These are phyloP conservation scores for Lecanicillium sp. DNA, from an alignment of 2,329 filamentous ascomycete genomes.

Conservation along the genomic window DNA sequence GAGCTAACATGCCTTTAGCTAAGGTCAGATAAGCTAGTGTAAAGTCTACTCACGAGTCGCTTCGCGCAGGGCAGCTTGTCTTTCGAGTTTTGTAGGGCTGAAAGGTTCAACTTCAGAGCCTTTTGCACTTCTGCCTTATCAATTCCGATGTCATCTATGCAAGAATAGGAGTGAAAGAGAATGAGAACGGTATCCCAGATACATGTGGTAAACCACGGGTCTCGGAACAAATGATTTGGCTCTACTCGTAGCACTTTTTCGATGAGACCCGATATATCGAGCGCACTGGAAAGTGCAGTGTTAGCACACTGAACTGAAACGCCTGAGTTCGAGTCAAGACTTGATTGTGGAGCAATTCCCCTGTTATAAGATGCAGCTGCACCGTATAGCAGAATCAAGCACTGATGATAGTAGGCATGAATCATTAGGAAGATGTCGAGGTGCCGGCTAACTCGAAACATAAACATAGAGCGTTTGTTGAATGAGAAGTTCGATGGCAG, in stretches of 20 bases:
- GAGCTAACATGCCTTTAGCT: too few species aligned
- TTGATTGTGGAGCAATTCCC: not conserved
- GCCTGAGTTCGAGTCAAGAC: not conserved
- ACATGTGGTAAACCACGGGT: not conserved
- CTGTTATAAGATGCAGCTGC: not conserved
- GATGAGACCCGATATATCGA: not conserved
- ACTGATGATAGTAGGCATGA: slow-evolving; percentile 3
- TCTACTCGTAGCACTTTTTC: not conserved
- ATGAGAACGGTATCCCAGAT: too few species aligned
- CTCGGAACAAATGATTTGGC: not conserved
- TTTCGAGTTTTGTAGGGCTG: too few species aligned
- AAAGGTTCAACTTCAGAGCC: too few species aligned
- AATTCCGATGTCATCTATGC: too few species aligned
- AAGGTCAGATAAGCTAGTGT: too few species aligned
- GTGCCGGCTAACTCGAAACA: not conserved
- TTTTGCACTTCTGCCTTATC: too few species aligned
- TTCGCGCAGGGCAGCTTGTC: too few species aligned
- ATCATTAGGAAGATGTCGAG: slow-evolving; percentile 3
- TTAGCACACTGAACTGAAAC: not conserved
- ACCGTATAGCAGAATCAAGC: not conserved
- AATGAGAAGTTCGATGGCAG: not conserved
- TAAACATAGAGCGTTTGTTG: not conserved
- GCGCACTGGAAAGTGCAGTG: not conserved
- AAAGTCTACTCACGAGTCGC: too few species aligned
- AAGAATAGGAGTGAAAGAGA: too few species aligned